Evolutionary conservation across 306 rosid species (phyloP), one percentile per base, ranked within the genome.

Genomic region (Mimosa pudica): DNA sequence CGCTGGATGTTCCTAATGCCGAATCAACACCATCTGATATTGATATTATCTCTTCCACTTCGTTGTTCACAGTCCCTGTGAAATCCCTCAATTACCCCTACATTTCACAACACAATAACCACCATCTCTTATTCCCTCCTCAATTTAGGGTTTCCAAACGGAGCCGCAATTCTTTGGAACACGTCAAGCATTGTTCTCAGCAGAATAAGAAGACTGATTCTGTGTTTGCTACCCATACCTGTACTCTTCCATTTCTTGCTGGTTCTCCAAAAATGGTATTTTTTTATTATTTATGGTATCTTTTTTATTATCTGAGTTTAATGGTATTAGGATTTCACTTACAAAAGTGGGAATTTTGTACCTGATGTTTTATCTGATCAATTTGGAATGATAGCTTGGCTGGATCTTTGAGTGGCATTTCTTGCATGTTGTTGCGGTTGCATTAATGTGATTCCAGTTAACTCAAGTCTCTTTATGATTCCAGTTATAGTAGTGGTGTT

Each of bases 221-320:
- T 8, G 92, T 90, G 24, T 41, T 81, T 80, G 57, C 76, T 5
- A 66, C 77, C 36, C 58, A 84, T 20, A 82, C 80, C 7, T 69
- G 82, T 85, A 82, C 84, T n/a, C 83, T 92, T 48, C 95, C 98
- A 0, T 94, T 94, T 73, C 97, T 92, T 18, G 74, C 48, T 2
- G 93, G 89, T 11, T 82, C 92, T 41, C 86, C 89, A 8, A 89
- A 83, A 79, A 81, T 87, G 97, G 97, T 94, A 83, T 8, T 8
- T 51, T 7, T 30, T 30, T 62, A 10, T 62, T 62, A 12, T 79
- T n/a, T n/a, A n/a, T 51, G 35, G 9, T 2, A 2, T 17, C 62
- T 77, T 47, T 3, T 32, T 24, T n/a, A n/a, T n/a, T n/a, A 18
- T 35, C 11, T 33, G 70, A 1, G 45, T 33, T 12, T 44, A 0